Conservation (phyloP, 1,284 basidiomycete genomes). For the Fomitopsis betulina region DNA sequence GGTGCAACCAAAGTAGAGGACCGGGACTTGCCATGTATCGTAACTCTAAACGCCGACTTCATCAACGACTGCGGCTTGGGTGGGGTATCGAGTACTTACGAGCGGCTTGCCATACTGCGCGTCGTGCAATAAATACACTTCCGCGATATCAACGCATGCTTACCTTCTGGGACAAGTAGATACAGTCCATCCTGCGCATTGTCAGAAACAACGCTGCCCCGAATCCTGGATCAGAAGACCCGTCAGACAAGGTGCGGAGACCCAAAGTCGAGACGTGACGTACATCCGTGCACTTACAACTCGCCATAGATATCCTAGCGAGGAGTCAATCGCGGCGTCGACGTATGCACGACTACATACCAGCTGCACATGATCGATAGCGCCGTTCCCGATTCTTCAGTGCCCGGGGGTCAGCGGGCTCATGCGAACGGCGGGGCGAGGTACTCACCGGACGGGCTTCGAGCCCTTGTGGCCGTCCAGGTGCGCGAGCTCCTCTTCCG, state of each 20-base stretch:
- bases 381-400: conserved; percentile 87
- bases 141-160: conserved; percentile 6
- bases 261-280: background rate
- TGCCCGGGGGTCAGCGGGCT: background rate
- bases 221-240: background rate
- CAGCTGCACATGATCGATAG: conserved; percentile 84
- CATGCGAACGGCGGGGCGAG: background rate
- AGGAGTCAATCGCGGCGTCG: background rate
- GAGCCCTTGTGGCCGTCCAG: conserved; percentile 85
- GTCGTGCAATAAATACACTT: background rate
- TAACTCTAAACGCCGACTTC: conserved; percentile 40
- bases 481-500: conserved; percentile 80
- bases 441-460: conserved; percentile 58
- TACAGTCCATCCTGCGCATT: conserved; percentile 80
- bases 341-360: conserved; percentile 36
- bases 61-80: background rate
- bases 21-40: conserved; percentile 44
- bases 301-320: conserved; percentile 87
- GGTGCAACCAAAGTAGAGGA: background rate
- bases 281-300: conserved; percentile 41
- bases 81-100: conserved; percentile 22
- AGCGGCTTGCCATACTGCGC: conserved; percentile 43
- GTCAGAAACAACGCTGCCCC: background rate
- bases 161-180: conserved; percentile 90
- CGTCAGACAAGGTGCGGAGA: background rate